phyloP scores from a whole-genome alignment of 495 filamentous ascomycete genomes.

The Neurospora sp. region DNA sequence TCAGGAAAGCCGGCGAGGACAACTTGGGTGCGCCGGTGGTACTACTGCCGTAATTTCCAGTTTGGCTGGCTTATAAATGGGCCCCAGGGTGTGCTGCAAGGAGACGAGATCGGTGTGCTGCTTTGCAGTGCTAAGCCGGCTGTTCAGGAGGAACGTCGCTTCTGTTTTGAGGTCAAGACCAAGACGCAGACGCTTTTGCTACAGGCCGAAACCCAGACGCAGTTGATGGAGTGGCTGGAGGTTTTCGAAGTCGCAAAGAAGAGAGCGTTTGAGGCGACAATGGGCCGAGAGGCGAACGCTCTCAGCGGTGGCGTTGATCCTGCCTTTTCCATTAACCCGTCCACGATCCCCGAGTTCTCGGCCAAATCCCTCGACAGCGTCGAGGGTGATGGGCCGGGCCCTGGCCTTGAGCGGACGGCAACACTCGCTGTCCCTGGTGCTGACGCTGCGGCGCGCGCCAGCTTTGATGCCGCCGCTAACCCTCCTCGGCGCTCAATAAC shows the following conservation, averaged over 20 bases:
- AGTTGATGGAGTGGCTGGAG: slow-evolving; percentile 84
- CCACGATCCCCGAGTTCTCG: slow-evolving; percentile 80
- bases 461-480: slow-evolving; percentile 54
- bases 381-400: slow-evolving; percentile 33
- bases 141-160: slow-evolving; percentile 84
- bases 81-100: slow-evolving; percentile 80
- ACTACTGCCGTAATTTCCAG: slow-evolving; percentile 87
- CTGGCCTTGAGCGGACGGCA: slow-evolving; percentile 43
- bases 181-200: slow-evolving; percentile 84
- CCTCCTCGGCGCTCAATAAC: slow-evolving; percentile 38
- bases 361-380: slow-evolving; percentile 63
- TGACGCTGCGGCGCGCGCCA: slow-evolving; percentile 52
- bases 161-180: slow-evolving; percentile 98
- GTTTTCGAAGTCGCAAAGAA: slow-evolving; percentile 90
- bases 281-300: slow-evolving; percentile 48
- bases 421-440: slow-evolving; percentile 59
- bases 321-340: slow-evolving; percentile 85
- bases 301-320: slow-evolving; percentile 57
- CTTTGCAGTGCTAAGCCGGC: slow-evolving; percentile 87
- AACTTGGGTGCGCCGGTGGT: slow-evolving; percentile 85
- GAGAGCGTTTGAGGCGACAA: slow-evolving; percentile 71
- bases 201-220: slow-evolving; percentile 84
- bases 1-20: slow-evolving; percentile 83
- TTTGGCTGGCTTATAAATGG: slow-evolving; percentile 95
- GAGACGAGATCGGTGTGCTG: slow-evolving; percentile 89